Conservation (phyloP, 495 filamentous ascomycete species). For the Tuber umbilicatum region DNA sequence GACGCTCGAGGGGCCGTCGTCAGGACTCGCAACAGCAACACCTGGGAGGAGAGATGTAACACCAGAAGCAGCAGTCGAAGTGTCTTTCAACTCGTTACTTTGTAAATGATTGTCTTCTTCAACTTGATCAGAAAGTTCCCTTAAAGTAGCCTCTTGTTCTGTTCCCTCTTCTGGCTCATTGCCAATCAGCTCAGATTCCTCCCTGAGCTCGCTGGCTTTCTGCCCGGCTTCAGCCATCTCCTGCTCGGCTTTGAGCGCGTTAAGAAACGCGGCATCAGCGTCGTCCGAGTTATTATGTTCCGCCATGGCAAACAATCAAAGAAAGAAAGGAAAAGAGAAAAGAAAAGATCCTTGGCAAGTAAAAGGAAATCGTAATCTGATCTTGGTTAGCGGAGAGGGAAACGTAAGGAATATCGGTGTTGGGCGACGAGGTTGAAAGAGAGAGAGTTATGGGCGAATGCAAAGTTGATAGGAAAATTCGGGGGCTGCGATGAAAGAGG, state of each 20-base stretch:
- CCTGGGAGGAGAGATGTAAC: constrained; percentile 32
- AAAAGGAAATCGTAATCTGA: neutral
- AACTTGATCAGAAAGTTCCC: constrained; percentile 29
- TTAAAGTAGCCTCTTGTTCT: constrained; percentile 22
- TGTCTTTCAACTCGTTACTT: constrained; percentile 36
- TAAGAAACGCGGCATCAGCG: constrained; percentile 32
- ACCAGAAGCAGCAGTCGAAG: constrained; percentile 25
- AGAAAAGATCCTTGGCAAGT: constrained; percentile 8
- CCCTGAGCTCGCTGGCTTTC: constrained; percentile 15
- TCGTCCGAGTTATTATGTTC: constrained; percentile 30
- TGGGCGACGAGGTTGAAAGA: neutral
- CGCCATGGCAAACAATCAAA: constrained; percentile 33
- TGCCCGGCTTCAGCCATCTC: constrained; percentile 27
- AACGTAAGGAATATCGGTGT: neutral
- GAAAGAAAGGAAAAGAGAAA: constrained; percentile 12
- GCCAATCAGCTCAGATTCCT: constrained; percentile 11
- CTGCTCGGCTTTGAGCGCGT: constrained; percentile 37
- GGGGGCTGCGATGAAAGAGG: constrained; percentile 16
- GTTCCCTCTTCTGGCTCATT: constrained; percentile 15
- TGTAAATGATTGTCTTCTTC: constrained; percentile 39
- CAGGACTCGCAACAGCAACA: constrained; percentile 34
- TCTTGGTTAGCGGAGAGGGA: neutral
- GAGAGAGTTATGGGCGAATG: neutral
- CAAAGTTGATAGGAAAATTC: neutral
- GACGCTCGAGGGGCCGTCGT: constrained; percentile 32